A percentile compares a stretch with the other conserved stretches of the same genome.
phyloP scores from a whole-genome alignment of 805 yeast genomes.

The Candida suzukii region DNA sequence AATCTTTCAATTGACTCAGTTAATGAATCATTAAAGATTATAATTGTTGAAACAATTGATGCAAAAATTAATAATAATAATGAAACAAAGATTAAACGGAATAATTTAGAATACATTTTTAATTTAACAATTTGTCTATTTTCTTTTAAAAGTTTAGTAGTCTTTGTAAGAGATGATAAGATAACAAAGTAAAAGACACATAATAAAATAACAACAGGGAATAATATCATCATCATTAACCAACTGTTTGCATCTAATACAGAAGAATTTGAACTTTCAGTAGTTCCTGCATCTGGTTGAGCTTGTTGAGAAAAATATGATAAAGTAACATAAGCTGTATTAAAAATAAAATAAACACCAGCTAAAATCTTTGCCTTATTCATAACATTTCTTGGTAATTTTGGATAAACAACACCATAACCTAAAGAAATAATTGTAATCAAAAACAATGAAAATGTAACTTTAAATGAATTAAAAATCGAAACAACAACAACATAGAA shows the following conservation, averaged over 20 bases:
- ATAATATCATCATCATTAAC: conserved; percentile 44
- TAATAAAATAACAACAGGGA: conserved; percentile 69
- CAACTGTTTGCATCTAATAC: conserved; percentile 41
- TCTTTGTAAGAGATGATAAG: conserved; percentile 63
- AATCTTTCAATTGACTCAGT: conserved; percentile 74
- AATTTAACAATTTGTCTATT: conserved; percentile 92
- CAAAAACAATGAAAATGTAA: conserved; percentile 83
- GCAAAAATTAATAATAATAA: conserved; percentile 66
- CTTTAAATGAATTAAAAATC: conserved; percentile 68
- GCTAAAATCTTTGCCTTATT: conserved; percentile 58
- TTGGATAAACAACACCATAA: conserved; percentile 88
- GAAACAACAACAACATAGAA: conserved; percentile 75
- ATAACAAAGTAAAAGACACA: conserved; percentile 69
- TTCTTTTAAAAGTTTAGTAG: conserved; percentile 65
- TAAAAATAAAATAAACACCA: conserved; percentile 46
- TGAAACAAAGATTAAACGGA: conserved; percentile 68
- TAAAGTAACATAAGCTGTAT: conserved; percentile 44
- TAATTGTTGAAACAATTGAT: conserved; percentile 58
- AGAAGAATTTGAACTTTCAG: conserved; percentile 35
- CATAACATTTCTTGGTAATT: conserved; percentile 71
- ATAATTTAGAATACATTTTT: conserved; percentile 73
- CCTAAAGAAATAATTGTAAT: conserved; percentile 83
- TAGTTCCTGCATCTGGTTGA: conserved; percentile 24
- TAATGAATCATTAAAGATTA: conserved; percentile 66
- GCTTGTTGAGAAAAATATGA: conserved; percentile 29